Base-by-base conservation (phyloP, 768 basidiomycete genomes). In the Sarcomyxa edulis region DNA sequence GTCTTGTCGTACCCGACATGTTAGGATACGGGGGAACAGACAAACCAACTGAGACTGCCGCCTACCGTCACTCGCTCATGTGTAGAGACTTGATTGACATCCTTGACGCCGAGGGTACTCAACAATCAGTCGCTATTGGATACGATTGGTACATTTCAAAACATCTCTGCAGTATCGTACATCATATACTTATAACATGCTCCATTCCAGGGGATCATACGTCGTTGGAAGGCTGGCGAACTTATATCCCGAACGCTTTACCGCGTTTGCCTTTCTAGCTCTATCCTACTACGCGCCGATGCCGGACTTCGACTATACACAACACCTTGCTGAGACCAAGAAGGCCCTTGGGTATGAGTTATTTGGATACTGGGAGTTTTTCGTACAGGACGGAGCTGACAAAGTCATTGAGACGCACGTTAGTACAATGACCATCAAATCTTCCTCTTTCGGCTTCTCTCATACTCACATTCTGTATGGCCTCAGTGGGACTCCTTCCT, bases 21-120 rank as follows among this genome's bases (percentile, higher is more conserved):
- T 64, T 76, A 18, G 75, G 75, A 4, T 76, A 71, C 39, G 76
- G 74, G 7, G 64, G 63, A 1, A 74, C 73, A 7, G 61, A 61
- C 46, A 71, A 72, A 43, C 74, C 74, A 1, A 41, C 46, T 1
- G 65, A 71, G 33, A 40, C 53, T 2, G 46, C 43, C 5, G 48
- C 53, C 7, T 78, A 74, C 52, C 39, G 44, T 4, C 22, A 36
- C 14, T 60, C 51, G 36, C 48, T 56, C 18, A 51, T 75, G 26
- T 55, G 51, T 20, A 48, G 62, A 36, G 71, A 71, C 45, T 37
- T 71, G 6, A 37, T 67, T 23, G 68, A 70, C 34, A 56, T 73
- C 28, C 53, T 73, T 14, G 62, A 72, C 38, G 41, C 48, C 7
- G 62, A 67, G 46, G 46, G 52, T 5, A 43, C 64, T 18, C 42